These are phyloP conservation scores for Colletotrichum cordylinicola DNA, from an alignment of 2,329 filamentous ascomycete species.

Conservation along the genomic window DNA sequence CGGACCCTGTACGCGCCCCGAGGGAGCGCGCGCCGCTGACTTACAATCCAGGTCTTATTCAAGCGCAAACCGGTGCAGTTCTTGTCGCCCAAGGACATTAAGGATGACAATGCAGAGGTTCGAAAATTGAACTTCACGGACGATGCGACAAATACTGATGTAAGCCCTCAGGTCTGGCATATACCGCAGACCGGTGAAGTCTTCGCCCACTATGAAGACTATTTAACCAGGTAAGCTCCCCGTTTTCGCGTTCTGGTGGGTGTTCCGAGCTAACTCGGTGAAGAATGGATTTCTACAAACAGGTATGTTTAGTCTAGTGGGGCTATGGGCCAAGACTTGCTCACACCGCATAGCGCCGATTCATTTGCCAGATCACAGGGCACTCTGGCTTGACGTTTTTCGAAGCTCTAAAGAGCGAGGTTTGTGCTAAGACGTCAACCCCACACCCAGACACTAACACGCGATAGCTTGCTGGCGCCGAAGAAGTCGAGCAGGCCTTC, in stretches of 20 bases:
- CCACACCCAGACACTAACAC: neutral
- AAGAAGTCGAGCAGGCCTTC: constrained; percentile 90
- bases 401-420: constrained; percentile 89
- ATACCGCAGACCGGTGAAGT: constrained; percentile 91
- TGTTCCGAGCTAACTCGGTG: constrained; percentile 33
- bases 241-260: neutral
- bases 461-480: constrained; percentile 74
- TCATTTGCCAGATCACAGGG: constrained; percentile 95
- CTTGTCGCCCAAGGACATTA: constrained; percentile 71
- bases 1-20: constrained; percentile 13
- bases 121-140: constrained; percentile 28
- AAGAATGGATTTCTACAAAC: constrained; percentile 92
- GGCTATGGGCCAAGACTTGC: constrained; percentile 19
- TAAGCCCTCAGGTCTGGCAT: constrained; percentile 78
- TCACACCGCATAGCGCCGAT: constrained; percentile 67
- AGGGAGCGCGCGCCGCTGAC: constrained; percentile 20
- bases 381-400: constrained; percentile 92
- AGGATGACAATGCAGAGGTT: constrained; percentile 87
- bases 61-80: constrained; percentile 95
- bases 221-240: constrained; percentile 74
- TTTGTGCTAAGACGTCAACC: constrained; percentile 48
- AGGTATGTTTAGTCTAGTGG: constrained; percentile 59
- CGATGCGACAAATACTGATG: constrained; percentile 19
- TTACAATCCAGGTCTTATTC: constrained; percentile 76
- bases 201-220: constrained; percentile 88